Conservation (phyloP, 305 asterid genomes). For the Fraxinus paxiana region DNA sequence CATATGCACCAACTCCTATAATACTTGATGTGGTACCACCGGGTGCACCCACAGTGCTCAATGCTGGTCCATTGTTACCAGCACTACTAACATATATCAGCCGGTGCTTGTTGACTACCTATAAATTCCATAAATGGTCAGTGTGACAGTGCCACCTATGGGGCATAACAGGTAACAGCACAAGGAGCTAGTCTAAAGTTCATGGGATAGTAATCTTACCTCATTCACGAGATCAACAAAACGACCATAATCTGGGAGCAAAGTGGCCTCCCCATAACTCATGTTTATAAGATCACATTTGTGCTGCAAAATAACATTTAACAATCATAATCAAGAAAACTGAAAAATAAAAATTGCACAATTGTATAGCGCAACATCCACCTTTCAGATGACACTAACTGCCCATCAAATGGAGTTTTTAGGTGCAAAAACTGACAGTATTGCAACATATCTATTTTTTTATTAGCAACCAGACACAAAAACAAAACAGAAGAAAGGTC, state of each 20-base stretch:
- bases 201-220: constrained; percentile 38
- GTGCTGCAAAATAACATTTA: constrained; percentile 54
- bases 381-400: background rate
- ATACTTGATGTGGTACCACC: constrained; percentile 98
- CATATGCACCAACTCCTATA: constrained; percentile 96
- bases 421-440: background rate
- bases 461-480: background rate
- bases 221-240: constrained; percentile 91
- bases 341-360: background rate
- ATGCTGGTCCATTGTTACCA: constrained; percentile 90
- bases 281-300: constrained; percentile 93
- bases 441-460: background rate
- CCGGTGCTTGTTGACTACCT: constrained; percentile 90
- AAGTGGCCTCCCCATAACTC: constrained; percentile 92
- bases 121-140: constrained; percentile 22
- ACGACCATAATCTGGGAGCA: constrained; percentile 96
- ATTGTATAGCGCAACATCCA: background rate
- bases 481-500: background rate
- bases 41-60: constrained; percentile 96
- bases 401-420: background rate
- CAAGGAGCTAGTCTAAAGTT: constrained; percentile 23
- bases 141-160: background rate
- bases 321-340: constrained; percentile 2
- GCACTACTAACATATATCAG: constrained; percentile 89
- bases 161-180: constrained; percentile 11